Percentiles rank a stretch among this genome's conserved stretches.
These are phyloP conservation scores for Discostella stelligera DNA, from an alignment of 352 stramenopile genomes.

Conservation along the genomic window DNA sequence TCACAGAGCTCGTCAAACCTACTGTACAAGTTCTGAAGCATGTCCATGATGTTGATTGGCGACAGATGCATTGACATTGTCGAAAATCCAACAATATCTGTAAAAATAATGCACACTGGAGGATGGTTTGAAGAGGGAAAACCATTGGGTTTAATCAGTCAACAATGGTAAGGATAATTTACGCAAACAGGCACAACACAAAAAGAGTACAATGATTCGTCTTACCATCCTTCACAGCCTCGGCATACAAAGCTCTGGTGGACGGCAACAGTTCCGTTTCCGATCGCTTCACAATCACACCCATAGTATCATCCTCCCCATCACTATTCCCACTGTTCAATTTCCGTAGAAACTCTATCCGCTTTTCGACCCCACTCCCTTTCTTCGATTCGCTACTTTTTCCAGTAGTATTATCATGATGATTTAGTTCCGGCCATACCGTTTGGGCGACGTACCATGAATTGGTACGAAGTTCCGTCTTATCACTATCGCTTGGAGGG, in stretches of 20 bases:
- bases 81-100: conserved; percentile 61
- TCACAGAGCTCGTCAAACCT: conserved; percentile 89
- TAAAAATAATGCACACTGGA: conserved; percentile 84
- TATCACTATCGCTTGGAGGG: background rate
- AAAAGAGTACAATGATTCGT: background rate
- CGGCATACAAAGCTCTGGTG: conserved; percentile 36
- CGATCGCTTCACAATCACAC: conserved; percentile 10
- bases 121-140: background rate
- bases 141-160: background rate
- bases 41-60: conserved; percentile 43
- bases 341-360: conserved; percentile 18
- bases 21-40: conserved; percentile 90
- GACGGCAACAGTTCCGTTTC: conserved; percentile 18
- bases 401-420: background rate
- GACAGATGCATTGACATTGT: conserved; percentile 75
- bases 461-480: conserved; percentile 13
- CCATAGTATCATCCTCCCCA: background rate
- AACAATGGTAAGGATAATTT: too few relatives aligned
- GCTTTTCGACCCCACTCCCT: conserved; percentile 16
- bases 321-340: conserved; percentile 18
- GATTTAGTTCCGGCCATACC: conserved; percentile 24
- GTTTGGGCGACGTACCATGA: conserved; percentile 41
- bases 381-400: background rate
- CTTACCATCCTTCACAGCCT: conserved; percentile 29
- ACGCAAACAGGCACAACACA: background rate